Conservation (phyloP, 2,329 filamentous ascomycete genomes). For the Sphaerulina populicola region DNA sequence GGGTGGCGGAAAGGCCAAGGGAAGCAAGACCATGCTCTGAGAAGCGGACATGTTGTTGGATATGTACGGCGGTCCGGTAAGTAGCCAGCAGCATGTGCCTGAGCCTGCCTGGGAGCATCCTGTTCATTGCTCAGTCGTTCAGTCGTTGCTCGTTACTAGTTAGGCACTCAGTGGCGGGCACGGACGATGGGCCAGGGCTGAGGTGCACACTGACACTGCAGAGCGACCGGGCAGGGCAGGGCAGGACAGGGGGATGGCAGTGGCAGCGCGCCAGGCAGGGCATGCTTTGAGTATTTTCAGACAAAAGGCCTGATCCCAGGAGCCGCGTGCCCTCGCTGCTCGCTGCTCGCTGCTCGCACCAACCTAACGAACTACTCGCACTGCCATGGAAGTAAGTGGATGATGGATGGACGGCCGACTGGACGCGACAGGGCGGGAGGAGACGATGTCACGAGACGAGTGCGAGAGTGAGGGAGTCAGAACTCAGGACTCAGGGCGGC, state of each 20-base stretch:
- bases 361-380: too few relatives aligned
- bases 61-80: conserved; percentile 15
- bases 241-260: conserved; percentile 3
- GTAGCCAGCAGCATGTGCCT: conserved; percentile 20
- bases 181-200: too few relatives aligned
- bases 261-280: too few relatives aligned
- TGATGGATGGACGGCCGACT: too few relatives aligned
- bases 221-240: conserved; percentile 12
- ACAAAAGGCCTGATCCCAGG: conserved; percentile 14
- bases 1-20: conserved; percentile 22
- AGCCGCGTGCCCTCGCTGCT: conserved; percentile 8
- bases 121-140: too few relatives aligned
- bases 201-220: too few relatives aligned
- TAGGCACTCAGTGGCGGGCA: conserved; percentile 5
- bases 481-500: too few relatives aligned
- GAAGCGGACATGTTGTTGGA: conserved; percentile 28
- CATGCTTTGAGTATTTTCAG: conserved; percentile 23
- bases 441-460: too few relatives aligned
- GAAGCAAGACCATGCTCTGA: conserved; percentile 18
- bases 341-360: too few relatives aligned
- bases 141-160: conserved; percentile 13
- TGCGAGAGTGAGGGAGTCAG: too few relatives aligned
- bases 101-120: conserved; percentile 12
- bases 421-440: too few relatives aligned
- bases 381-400: too few relatives aligned